Evolutionary conservation across 2,329 filamentous ascomycete species (phyloP).

Genomic region (Fusarium ambrosium): DNA sequence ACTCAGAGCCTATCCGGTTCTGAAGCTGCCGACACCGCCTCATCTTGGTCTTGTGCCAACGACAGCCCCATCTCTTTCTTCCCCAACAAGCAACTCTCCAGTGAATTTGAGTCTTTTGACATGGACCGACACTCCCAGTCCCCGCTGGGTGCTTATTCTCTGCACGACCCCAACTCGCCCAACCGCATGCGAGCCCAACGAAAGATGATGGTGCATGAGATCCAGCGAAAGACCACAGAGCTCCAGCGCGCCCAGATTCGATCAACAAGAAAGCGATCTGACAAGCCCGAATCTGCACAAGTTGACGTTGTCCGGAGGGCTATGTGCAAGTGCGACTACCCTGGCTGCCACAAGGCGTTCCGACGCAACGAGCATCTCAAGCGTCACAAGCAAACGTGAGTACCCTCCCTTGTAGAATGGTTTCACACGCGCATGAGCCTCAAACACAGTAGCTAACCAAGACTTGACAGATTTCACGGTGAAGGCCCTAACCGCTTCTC

Average conservation of each 20-base stretch:
- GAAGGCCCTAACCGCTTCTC: conserved; percentile 56
- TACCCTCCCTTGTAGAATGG: conserved; percentile 16
- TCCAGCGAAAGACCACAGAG: conserved; percentile 59
- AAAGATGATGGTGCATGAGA: conserved; percentile 58
- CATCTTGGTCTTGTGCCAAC: conserved; percentile 57
- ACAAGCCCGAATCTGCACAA: conserved; percentile 47
- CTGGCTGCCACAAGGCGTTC: conserved; percentile 63
- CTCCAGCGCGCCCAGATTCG: conserved; percentile 59
- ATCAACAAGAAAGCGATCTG: conserved; percentile 48
- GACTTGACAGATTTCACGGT: conserved; percentile 51
- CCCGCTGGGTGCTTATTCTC: conserved; percentile 49
- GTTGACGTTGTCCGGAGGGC: conserved; percentile 56
- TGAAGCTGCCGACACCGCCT: conserved; percentile 54
- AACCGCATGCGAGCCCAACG: conserved; percentile 53
- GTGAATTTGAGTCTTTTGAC: conserved; percentile 52
- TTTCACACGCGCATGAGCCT: not conserved
- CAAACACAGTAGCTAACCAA: conserved; percentile 3
- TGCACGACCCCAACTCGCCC: conserved; percentile 52
- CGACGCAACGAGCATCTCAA: conserved; percentile 69
- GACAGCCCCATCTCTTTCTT: conserved; percentile 59
- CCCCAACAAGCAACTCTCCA: conserved; percentile 49
- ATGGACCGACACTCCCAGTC: conserved; percentile 55
- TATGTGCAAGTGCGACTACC: conserved; percentile 62
- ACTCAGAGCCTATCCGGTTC: conserved; percentile 57
- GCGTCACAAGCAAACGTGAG: conserved; percentile 67